Conservation (phyloP, 2,329 filamentous ascomycete genomes). For the Byssoonygena ceratinophila region DNA sequence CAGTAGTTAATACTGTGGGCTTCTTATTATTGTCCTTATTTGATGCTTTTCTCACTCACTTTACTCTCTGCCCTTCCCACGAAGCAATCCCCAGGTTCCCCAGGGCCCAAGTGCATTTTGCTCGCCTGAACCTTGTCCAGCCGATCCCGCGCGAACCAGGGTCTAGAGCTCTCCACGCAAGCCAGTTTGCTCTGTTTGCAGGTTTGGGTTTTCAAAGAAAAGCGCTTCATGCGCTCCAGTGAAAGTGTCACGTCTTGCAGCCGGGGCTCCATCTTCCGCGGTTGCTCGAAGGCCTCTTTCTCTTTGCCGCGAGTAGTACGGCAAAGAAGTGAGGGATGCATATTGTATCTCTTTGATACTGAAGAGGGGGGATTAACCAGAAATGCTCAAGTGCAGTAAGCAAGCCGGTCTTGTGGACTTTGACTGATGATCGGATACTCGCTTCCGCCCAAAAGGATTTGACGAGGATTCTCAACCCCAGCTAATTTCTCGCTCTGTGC, state of each 20-base stretch:
- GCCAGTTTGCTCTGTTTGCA: constrained; percentile 7
- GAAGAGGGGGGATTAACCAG: too few species aligned
- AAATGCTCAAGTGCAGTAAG: too few species aligned
- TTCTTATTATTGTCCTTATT: too few species aligned
- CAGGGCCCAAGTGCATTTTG: neutral
- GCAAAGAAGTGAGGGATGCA: too few species aligned
- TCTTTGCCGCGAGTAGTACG: too few species aligned
- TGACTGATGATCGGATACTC: too few species aligned
- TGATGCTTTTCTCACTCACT: too few species aligned
- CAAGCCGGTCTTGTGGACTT: too few species aligned
- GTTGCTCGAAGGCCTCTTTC: neutral
- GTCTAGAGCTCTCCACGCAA: neutral
- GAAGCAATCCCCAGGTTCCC: neutral
- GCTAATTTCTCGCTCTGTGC: neutral
- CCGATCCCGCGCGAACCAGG: constrained; percentile 1
- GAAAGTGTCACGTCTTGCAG: neutral
- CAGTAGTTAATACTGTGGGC: too few species aligned
- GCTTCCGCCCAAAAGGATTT: too few species aligned
- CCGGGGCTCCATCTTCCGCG: neutral
- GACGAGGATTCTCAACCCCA: neutral
- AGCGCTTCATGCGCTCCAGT: constrained; percentile 3
- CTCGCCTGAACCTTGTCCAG: neutral
- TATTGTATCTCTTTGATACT: too few species aligned
- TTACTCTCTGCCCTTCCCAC: neutral
- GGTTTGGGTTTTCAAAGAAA: neutral